Evolutionary conservation across 306 rosid species (phyloP), one percentile per base, ranked within the genome.

Genomic region (Cicer cuneatum): DNA sequence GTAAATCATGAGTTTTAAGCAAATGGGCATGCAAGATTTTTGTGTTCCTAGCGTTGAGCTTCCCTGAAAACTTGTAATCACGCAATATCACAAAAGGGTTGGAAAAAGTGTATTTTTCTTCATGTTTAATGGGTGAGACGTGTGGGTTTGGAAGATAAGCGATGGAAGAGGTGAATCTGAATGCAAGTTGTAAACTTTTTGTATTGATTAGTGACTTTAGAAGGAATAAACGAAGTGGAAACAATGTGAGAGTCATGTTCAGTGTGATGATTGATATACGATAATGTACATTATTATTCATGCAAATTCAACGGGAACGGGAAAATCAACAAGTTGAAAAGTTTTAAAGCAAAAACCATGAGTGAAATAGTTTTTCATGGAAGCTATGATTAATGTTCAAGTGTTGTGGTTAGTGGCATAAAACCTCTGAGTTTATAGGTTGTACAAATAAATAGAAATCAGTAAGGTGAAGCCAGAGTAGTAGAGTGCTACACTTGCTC

Each of bases 21-120:
- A 86, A 79, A 52, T 83, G 85, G 75, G 90, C 65, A 35, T 90
- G 94, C 63, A 90, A 13, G 46, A 76, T 49, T 83, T 83, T 76
- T 5, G 89, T 66, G 74, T 78, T 70, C 66, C 46, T 62, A 61
- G 53, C 8, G 8, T 38, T 66, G 54, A 60, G 71, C 7, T 45
- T 59, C 43, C 71, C 52, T 14, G 86, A 80, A 66, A 74, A 72
- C 60, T 82, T 79, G 75, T 56, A 73, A 53, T 72, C 78, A 53
- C 66, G 81, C 80, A 88, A 71, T 69, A 92, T 61, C 57, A 14
- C 60, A 56, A 73, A 10, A 16, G 85, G 87, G 66, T 80, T 81
- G 7, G 71, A 77, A 59, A 58, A 76, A 49, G 46, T 8, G 62
- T 42, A 67, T 2, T 76, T 48, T 7, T 33, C 8, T 35, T 43